Base-by-base conservation (phyloP, 2,329 filamentous ascomycete species). In the Scytalidium lignicola region DNA sequence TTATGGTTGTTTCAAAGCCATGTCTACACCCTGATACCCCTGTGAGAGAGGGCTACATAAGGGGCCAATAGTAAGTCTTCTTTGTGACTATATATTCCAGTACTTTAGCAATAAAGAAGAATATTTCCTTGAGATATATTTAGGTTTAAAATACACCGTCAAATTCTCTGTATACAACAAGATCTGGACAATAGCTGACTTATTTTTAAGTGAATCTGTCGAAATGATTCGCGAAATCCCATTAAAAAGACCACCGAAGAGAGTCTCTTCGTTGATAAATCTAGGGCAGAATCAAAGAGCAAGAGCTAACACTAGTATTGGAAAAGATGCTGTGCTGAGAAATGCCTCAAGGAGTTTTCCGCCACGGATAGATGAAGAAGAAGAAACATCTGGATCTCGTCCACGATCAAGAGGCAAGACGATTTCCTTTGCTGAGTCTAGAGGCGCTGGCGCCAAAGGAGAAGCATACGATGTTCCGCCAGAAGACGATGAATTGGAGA, bases 141-240 rank as follows among this genome's bases (percentile, higher is more conserved):
- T 6, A 26, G n/a, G n/a, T n/a, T n/a, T n/a, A n/a, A n/a, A n/a
- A n/a, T n/a, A n/a, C n/a, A n/a, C n/a, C n/a, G n/a, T n/a, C n/a
- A n/a, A n/a, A 26, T 26, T 26, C 23, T 26, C 23, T 26, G 23
- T 26, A 37, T 37, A 17, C 15, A n/a, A 37, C n/a, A 37, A 7
- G 32, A 37, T 8, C 15, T 17, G 23, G 10, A 37, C 12, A 37
- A 17, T 37, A 9, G 15, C 32, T 37, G n/a, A 37, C n/a, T 5
- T 9, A 13, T 37, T 17, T 13, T 5, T 15, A n/a, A 37, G 32
- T 59, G 91, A 96, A 70, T 95, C 88, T 1, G 86, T 96, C 15
- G 92, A 97, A 67, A 76, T 96, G 56, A 91, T 96, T 50, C 78
- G 91, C 44, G 91, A 97, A 67, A 78, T 96, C 13, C 85, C 84